phyloP scores from a whole-genome alignment of 441 rosid species.

The Sinapis alba region DNA sequence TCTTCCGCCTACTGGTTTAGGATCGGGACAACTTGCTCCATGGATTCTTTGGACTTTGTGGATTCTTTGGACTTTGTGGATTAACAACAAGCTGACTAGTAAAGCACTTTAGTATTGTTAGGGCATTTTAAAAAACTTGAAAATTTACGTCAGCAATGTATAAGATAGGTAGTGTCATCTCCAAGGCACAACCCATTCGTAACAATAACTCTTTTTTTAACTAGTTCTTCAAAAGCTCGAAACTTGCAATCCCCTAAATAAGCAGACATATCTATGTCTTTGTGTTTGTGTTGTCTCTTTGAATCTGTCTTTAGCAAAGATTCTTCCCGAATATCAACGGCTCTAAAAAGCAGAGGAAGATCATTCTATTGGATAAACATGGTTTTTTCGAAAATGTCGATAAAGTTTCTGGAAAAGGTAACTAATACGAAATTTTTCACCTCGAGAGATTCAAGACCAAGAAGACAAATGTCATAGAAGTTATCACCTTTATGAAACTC shows the following conservation, averaged over 20 bases:
- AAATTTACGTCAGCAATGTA: background rate
- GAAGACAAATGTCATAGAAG: slow-evolving; percentile 9
- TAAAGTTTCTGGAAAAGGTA: slow-evolving; percentile 3
- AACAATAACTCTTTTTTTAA: background rate
- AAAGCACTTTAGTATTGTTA: no score
- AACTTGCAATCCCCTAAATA: background rate
- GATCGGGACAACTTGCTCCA: no score
- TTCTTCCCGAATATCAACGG: slow-evolving; percentile 26
- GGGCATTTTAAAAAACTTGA: background rate
- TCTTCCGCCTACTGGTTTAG: no score
- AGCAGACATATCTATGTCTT: slow-evolving; percentile 1
- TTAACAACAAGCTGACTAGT: no score
- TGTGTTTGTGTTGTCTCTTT: slow-evolving; percentile 7
- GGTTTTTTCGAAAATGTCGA: background rate
- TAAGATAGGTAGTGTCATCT: slow-evolving; percentile 21
- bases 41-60: no score
- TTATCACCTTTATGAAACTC: slow-evolving; percentile 4
- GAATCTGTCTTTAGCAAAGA: slow-evolving; percentile 12
- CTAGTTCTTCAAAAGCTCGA: background rate
- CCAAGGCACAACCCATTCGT: slow-evolving; percentile 11
- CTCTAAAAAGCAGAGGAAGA: slow-evolving; percentile 25
- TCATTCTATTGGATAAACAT: background rate
- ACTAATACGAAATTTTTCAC: background rate
- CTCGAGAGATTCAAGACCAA: slow-evolving; percentile 14
- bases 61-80: no score